These are phyloP conservation scores for Colletotrichum tropicicola DNA, from an alignment of 2,329 filamentous ascomycete species.

Conservation along the genomic window DNA sequence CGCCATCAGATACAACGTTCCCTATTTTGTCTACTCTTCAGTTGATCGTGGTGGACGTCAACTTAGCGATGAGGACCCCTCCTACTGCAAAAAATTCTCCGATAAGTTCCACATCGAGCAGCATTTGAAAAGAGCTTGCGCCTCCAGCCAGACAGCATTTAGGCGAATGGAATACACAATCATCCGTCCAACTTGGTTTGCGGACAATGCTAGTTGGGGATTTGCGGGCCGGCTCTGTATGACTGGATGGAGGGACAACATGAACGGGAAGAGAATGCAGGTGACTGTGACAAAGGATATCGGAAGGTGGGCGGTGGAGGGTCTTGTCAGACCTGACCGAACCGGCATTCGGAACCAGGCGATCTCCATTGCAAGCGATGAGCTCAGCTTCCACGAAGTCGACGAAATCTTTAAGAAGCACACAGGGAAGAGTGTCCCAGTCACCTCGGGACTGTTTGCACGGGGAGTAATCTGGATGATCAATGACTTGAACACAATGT, in stretches of 20 bases:
- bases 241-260: slow-evolving; percentile 37
- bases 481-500: neutral
- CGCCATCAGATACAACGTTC: slow-evolving; percentile 56
- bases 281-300: slow-evolving; percentile 36
- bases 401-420: slow-evolving; percentile 11
- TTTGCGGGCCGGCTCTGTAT: slow-evolving; percentile 37
- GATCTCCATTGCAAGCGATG: slow-evolving; percentile 36
- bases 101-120: neutral
- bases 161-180: slow-evolving; percentile 39
- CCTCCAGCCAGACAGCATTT: neutral
- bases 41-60: slow-evolving; percentile 70
- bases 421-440: neutral
- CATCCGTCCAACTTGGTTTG: slow-evolving; percentile 39
- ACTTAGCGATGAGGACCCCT: slow-evolving; percentile 53
- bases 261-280: slow-evolving; percentile 37
- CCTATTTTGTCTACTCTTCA: slow-evolving; percentile 69
- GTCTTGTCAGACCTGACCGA: slow-evolving; percentile 29
- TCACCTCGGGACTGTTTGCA: neutral
- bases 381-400: slow-evolving; percentile 34
- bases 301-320: slow-evolving; percentile 35
- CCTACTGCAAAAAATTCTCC: slow-evolving; percentile 19
- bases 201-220: slow-evolving; percentile 36
- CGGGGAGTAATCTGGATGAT: neutral
- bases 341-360: slow-evolving; percentile 33
- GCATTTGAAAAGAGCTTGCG: neutral